Percentiles rank a stretch among this genome's conserved stretches.
These are phyloP conservation scores for Lachnellula suecica DNA, from an alignment of 2,329 filamentous ascomycete genomes.

Conservation along the genomic window DNA sequence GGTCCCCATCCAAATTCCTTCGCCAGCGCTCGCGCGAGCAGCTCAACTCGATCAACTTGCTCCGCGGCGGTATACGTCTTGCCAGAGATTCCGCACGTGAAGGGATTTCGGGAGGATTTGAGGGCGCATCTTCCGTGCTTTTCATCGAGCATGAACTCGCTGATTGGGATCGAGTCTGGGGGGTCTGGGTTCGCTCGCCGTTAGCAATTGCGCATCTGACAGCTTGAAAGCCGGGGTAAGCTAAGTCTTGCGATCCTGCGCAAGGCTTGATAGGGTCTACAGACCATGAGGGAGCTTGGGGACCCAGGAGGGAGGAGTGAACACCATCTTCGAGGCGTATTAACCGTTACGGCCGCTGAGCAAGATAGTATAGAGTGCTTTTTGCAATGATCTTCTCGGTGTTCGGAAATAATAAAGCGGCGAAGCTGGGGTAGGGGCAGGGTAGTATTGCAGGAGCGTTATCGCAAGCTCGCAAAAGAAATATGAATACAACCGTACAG, in stretches of 20 bases:
- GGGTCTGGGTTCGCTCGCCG: conserved; percentile 11
- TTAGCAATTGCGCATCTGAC: conserved; percentile 7
- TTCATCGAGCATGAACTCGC: conserved; percentile 76
- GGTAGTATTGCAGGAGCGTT: too few species aligned
- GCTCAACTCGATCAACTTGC: conserved; percentile 64
- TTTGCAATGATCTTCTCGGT: too few species aligned
- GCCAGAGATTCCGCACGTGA: conserved; percentile 74
- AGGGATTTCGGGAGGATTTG: conserved; percentile 65
- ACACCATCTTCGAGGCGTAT: conserved; percentile 35
- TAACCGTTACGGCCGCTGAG: too few species aligned
- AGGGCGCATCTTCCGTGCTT: conserved; percentile 65
- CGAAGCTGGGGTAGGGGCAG: too few species aligned
- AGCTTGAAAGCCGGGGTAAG: not conserved
- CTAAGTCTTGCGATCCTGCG: too few species aligned
- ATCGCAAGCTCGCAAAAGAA: too few species aligned
- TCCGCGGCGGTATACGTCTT: conserved; percentile 63
- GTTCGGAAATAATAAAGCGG: too few species aligned
- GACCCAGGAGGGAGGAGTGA: conserved; percentile 61
- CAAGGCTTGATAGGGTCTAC: conserved; percentile 17
- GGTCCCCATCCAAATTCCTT: conserved; percentile 71
- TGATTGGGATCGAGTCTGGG: conserved; percentile 72
- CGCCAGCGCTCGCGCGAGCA: conserved; percentile 65
- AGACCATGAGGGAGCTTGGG: conserved; percentile 57
- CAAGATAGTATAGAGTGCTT: too few species aligned
- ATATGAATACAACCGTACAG: too few species aligned